Percentiles rank a stretch among this genome's conserved stretches.
phyloP scores from a whole-genome alignment of 2,329 filamentous ascomycete species.

The Aspergillus chevalieri region DNA sequence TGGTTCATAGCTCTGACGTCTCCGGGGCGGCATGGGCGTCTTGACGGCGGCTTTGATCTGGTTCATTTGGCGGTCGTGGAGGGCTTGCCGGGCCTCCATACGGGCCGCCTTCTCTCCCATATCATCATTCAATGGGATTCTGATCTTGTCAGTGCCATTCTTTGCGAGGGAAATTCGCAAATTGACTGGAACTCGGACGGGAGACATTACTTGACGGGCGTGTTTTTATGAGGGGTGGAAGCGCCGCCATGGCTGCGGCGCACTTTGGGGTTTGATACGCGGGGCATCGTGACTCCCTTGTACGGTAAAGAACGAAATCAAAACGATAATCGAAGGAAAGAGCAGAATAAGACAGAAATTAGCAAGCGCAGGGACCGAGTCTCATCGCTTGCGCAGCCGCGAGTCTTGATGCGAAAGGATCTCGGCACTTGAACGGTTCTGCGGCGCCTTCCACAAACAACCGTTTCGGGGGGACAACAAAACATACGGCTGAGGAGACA shows the following conservation, averaged over 20 bases:
- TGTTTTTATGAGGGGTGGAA: constrained; percentile 48
- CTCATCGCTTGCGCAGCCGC: background rate
- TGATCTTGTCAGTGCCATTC: constrained; percentile 33
- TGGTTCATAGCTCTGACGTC: constrained; percentile 30
- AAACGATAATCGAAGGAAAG: constrained; percentile 1
- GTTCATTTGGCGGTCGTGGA: constrained; percentile 86
- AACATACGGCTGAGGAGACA: background rate
- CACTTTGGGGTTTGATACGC: constrained; percentile 45
- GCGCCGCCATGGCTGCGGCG: constrained; percentile 42
- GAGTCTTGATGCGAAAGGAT: background rate
- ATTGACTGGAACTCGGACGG: background rate
- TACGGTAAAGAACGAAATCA: constrained; percentile 17
- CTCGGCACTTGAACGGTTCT: background rate
- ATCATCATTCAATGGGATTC: constrained; percentile 95
- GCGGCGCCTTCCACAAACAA: background rate
- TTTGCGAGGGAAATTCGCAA: background rate
- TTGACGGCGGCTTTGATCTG: constrained; percentile 72
- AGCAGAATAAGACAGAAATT: constrained; percentile 8
- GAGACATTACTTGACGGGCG: constrained; percentile 43
- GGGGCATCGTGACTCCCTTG: constrained; percentile 45
- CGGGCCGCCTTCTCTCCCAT: constrained; percentile 83
- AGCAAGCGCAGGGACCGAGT: background rate
- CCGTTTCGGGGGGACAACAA: background rate
- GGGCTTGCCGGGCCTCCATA: constrained; percentile 76
- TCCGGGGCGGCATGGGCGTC: constrained; percentile 37